Evolutionary conservation across 306 rosid species (phyloP), one percentile per base, ranked within the genome.

Genomic region (Rubus idaeus): DNA sequence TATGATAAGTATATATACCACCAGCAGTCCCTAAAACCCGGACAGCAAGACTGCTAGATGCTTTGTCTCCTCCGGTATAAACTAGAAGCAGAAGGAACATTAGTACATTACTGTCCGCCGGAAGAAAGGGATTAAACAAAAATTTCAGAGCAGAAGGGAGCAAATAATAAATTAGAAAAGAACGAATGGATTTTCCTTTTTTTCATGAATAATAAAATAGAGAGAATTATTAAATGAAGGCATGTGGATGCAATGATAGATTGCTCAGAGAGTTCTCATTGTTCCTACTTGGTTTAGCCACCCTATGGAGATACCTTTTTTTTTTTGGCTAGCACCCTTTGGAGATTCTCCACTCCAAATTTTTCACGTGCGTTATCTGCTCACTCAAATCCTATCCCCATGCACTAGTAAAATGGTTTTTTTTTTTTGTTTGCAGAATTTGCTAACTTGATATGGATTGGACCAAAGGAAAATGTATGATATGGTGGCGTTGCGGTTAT

Each of bases 71-170:
- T 60, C 73, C 61, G 70, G 45, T 8, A 8, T 14, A 20, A 46
- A 55, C 67, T 40, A 73, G 53, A 56, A 13, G 4, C 35, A 20
- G 42, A 58, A 69, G 85, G 51, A 82, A 74, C 82, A n/a, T n/a
- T n/a, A n/a, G 26, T 23, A 23, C 26, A 58, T 17, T 10, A 74
- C 51, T n/a, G 79, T 56, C 49, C 30, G 47, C 71, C 46, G 67
- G 61, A 71, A 62, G 30, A 13, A 21, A 51, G 39, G 76, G 67
- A 55, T 41, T n/a, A 68, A 80, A 76, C 18, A 53, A 71, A 8
- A 23, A 8, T 23, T 53, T 18, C 39, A 68, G 74, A 26, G n/a
- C 40, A 62, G 39, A 21, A 58, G 23, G 8, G 16, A 58, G 64
- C 21, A 58, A 57, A 58, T n/a, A 55, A 13, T 52, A 81, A 30